Evolutionary conservation across 2,329 filamentous ascomycete species (phyloP), one percentile per base, ranked within the genome.

Genomic region (Calonectria naviculata): DNA sequence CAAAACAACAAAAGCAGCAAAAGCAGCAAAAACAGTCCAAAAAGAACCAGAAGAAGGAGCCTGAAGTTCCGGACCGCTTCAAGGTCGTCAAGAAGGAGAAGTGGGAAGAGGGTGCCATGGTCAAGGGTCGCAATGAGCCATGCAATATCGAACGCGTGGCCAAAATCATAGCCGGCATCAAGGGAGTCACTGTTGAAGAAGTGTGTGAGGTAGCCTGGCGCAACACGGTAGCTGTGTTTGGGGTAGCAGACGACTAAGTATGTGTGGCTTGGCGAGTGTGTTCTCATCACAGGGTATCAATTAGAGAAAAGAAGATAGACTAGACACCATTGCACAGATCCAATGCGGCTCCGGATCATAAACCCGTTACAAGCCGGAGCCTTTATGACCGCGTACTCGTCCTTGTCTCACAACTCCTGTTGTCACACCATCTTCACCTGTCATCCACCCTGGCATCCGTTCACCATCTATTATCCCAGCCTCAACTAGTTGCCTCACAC

Each of bases 71-170:
- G 0, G 88, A 91, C 64, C 85, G 94, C 38, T 97, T 93, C 76
- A 97, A 94, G 83, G 88, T 92, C 5, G 93, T 98, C 34, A 99
- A 98, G 88, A 98, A 98, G 85, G 97, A 99, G 85, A 97, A 94
- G 82, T 99, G 95, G 93, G 89, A 90, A 52, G 91, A 94, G 78
- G 96, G 95, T 0, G 89, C 88, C 46, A 96, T 98, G 94, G 90
- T 99, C 65, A 99, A 98, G 85, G 95, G 96, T 0, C 90, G 97
- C 71, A 99, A 99, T 80, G 97, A 99, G 83, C 94, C 96, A 12
- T 95, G 93, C 77, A 93, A 90, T 65, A 98, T 99, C 75, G 91
- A 93, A 74, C 91, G 93, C 65, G 94, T 99, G 17, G 97, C 95
- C n/a, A 92, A 93, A 81, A 94, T 96, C 63, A 92, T 99, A 74